Evolutionary conservation across 176 grass and related monocot genomes (phyloP).

Genomic region (Guadua angustifolia): DNA sequence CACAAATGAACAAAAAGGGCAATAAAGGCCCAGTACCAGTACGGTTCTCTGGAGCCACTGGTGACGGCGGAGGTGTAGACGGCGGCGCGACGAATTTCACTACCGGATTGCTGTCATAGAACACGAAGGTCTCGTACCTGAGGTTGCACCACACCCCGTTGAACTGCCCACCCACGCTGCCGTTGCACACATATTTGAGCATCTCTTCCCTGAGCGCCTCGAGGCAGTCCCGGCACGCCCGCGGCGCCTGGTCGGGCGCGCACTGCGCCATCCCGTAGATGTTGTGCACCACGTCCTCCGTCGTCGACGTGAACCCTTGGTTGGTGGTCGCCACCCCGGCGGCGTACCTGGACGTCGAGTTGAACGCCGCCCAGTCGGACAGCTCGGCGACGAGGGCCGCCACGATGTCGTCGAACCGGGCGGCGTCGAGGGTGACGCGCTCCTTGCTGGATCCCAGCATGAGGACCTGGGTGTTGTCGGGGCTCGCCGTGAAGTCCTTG

Average conservation of each 20-base stretch:
- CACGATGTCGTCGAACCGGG: conserved; percentile 3
- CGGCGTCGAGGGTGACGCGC: background rate
- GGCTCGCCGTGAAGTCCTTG: background rate
- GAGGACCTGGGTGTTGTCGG: conserved; percentile 4
- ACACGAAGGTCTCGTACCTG: background rate
- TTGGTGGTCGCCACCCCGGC: conserved; percentile 1
- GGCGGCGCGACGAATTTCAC: conserved; percentile 6
- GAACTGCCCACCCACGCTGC: background rate
- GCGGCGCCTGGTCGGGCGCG: conserved; percentile 23
- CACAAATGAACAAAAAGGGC: no score
- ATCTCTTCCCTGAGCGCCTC: background rate
- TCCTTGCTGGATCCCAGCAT: background rate
- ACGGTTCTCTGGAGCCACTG: background rate
- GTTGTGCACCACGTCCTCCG: conserved; percentile 12
- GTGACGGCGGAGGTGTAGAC: background rate
- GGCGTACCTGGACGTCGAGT: conserved; percentile 39
- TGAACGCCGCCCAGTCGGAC: conserved; percentile 23
- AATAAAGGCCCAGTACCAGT: no score
- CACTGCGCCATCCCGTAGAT: conserved; percentile 40
- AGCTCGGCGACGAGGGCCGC: background rate
- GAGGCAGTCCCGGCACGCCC: conserved; percentile 37
- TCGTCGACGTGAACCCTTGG: conserved; percentile 2
- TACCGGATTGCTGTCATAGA: background rate
- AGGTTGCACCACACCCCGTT: conserved; percentile 22
- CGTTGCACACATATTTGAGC: conserved; percentile 34